These are phyloP conservation scores for Lophium mytilinum DNA, from an alignment of 495 filamentous ascomycete species.

Conservation along the genomic window DNA sequence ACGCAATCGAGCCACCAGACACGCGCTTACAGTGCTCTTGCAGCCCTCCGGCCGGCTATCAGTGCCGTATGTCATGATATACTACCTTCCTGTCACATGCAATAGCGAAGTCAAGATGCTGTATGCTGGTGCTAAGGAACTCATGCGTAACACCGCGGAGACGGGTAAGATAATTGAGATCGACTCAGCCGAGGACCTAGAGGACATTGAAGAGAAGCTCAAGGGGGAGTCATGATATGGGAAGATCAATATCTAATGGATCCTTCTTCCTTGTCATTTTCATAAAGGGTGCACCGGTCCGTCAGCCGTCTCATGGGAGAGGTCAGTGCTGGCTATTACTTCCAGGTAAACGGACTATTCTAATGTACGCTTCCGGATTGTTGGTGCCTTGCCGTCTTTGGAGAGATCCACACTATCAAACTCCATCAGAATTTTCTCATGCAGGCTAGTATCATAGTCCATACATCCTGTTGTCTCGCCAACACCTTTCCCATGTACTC, in stretches of 20 bases:
- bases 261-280: too few relatives aligned
- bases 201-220: constrained; percentile 62
- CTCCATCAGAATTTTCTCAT: too few relatives aligned
- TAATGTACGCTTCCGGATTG: too few relatives aligned
- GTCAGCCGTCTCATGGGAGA: too few relatives aligned
- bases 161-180: constrained; percentile 76
- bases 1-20: constrained; percentile 9
- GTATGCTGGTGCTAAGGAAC: constrained; percentile 90
- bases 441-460: too few relatives aligned
- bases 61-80: constrained; percentile 85
- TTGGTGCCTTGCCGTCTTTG: too few relatives aligned
- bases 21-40: background rate
- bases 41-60: constrained; percentile 55
- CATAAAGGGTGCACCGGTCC: too few relatives aligned
- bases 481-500: too few relatives aligned
- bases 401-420: too few relatives aligned
- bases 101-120: constrained; percentile 79
- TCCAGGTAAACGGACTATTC: too few relatives aligned
- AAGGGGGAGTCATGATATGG: constrained; percentile 16
- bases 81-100: constrained; percentile 84
- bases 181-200: constrained; percentile 65
- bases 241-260: background rate
- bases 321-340: too few relatives aligned
- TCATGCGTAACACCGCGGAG: constrained; percentile 86
- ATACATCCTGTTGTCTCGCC: too few relatives aligned